phyloP scores from a whole-genome alignment of 345 rosid genomes.

The Chamaenerion angustifolium region DNA sequence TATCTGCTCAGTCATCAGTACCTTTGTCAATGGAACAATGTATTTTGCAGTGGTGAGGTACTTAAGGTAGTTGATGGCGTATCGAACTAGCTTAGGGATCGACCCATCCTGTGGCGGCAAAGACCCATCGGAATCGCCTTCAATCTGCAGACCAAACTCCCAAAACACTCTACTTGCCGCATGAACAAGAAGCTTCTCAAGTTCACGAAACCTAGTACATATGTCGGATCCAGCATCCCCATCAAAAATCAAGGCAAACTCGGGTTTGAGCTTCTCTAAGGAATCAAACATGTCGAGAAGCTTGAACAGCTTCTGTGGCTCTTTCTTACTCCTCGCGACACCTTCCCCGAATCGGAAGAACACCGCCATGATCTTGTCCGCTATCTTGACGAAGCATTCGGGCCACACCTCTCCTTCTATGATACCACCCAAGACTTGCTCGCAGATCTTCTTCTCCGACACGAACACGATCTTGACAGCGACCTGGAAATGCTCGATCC shows the following conservation, averaged over 20 bases:
- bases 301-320: constrained; percentile 59
- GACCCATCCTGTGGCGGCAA: constrained; percentile 43
- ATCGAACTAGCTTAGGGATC: constrained; percentile 49
- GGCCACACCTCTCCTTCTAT: constrained; percentile 38
- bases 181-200: constrained; percentile 42
- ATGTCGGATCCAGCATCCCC: constrained; percentile 53
- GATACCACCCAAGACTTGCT: constrained; percentile 27
- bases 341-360: constrained; percentile 64
- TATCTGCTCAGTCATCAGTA: constrained; percentile 39
- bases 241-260: constrained; percentile 33
- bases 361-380: constrained; percentile 58
- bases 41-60: constrained; percentile 30
- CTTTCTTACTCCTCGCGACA: constrained; percentile 43
- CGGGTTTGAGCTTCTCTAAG: constrained; percentile 31
- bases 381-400: constrained; percentile 49
- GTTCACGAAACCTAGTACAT: constrained; percentile 38
- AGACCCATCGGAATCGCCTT: constrained; percentile 42
- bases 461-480: constrained; percentile 32
- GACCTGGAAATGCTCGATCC: constrained; percentile 46
- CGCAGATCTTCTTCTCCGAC: constrained; percentile 43
- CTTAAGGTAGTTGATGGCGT: constrained; percentile 48
- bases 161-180: constrained; percentile 46
- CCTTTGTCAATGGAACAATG: constrained; percentile 33
- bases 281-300: constrained; percentile 52
- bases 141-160: constrained; percentile 57